Percentiles rank a stretch among this genome's conserved stretches.
These are phyloP conservation scores for Strobilomyces dryophilus DNA, from an alignment of 768 basidiomycete genomes.

Conservation along the genomic window DNA sequence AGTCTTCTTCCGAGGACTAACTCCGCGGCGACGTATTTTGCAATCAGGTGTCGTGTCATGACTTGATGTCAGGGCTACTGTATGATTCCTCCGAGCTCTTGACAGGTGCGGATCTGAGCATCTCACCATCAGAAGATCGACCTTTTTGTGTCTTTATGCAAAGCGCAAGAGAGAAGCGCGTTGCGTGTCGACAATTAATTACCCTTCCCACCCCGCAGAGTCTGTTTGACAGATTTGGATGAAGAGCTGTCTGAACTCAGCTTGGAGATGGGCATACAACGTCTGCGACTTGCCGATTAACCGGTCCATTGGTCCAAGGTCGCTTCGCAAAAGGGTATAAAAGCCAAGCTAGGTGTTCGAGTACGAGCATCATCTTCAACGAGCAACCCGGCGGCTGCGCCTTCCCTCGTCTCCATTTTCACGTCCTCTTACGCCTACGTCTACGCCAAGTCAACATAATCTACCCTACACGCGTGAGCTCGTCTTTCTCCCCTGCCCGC, in stretches of 20 bases:
- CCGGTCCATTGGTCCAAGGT: not conserved
- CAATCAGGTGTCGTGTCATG: not conserved
- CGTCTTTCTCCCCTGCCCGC: not conserved
- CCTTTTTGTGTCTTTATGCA: not conserved
- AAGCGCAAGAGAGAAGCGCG: not conserved
- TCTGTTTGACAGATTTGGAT: constrained; percentile 3
- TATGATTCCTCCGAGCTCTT: not conserved
- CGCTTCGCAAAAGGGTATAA: not conserved
- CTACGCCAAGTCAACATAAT: constrained; percentile 14
- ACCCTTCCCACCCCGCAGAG: not conserved
- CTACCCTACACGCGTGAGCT: constrained; percentile 21
- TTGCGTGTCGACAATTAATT: not conserved
- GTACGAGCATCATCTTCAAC: not conserved
- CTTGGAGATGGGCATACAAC: not conserved
- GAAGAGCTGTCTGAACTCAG: not conserved
- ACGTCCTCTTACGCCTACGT: not conserved
- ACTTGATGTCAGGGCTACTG: not conserved
- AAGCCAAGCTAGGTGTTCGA: not conserved
- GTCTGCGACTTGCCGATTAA: not conserved
- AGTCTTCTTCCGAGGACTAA: constrained; percentile 1
- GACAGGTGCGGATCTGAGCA: not conserved
- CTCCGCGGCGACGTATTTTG: constrained; percentile 3
- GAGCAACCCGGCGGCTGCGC: not conserved
- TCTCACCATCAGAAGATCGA: constrained; percentile 4
- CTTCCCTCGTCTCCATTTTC: not conserved